phyloP scores from a whole-genome alignment of 202 grass and related monocot genomes.

The Zizania palustris region DNA sequence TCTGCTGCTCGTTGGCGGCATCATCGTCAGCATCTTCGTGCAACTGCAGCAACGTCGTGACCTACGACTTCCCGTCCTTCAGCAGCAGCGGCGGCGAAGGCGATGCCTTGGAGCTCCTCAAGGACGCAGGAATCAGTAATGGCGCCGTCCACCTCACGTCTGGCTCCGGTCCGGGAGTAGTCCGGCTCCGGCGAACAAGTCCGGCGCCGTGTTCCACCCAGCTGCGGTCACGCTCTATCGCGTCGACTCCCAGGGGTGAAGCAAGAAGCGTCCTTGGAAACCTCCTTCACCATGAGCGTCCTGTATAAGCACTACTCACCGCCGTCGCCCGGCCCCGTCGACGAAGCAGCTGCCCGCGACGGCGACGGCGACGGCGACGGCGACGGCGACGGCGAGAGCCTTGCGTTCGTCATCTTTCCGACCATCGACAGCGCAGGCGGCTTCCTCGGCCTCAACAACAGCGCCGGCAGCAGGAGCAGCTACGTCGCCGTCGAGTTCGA shows the following conservation, averaged over 20 bases:
- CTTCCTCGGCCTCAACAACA: too few relatives aligned
- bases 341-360: not conserved
- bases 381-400: not conserved
- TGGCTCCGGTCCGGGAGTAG: not conserved
- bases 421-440: not conserved
- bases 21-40: not conserved
- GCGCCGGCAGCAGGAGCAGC: not conserved
- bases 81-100: not conserved
- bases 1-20: not conserved
- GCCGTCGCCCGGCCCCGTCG: not conserved
- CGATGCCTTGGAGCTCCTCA: not conserved
- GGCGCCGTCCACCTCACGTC: not conserved
- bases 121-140: not conserved
- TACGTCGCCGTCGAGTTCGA: not conserved
- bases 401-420: slow-evolving; percentile 5
- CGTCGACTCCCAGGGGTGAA: not conserved
- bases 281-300: not conserved
- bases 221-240: slow-evolving; percentile 12
- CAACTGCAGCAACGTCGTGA: not conserved
- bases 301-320: too few relatives aligned
- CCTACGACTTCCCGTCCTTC: not conserved
- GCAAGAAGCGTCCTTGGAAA: not conserved
- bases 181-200: not conserved
- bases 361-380: too few relatives aligned
- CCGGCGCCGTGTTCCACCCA: not conserved